Conservation (phyloP, 495 filamentous ascomycete genomes). For the Tuber magnatum region DNA sequence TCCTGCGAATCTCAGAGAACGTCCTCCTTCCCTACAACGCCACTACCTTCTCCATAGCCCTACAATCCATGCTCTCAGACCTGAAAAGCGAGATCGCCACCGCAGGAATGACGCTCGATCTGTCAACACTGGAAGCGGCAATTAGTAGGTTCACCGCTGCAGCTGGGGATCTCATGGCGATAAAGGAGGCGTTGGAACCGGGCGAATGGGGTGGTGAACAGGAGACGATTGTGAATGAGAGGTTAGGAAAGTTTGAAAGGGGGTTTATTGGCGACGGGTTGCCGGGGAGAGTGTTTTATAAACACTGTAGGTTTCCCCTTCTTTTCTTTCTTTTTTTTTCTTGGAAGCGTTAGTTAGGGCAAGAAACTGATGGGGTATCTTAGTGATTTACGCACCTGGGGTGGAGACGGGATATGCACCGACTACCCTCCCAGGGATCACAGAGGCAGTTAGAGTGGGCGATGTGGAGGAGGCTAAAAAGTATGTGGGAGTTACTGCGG, state of each 20-base stretch:
- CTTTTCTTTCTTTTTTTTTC: background rate
- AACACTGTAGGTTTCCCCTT: conserved; percentile 38
- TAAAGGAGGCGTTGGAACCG: conserved; percentile 10
- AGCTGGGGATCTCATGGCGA: background rate
- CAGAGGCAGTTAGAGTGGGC: conserved; percentile 35
- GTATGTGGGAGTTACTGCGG: conserved; percentile 40
- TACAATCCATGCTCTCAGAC: conserved; percentile 10
- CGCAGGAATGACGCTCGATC: background rate
- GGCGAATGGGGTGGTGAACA: conserved; percentile 18
- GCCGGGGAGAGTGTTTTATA: conserved; percentile 40
- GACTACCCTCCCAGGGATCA: conserved; percentile 40
- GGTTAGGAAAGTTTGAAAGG: conserved; percentile 38
- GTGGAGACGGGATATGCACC: conserved; percentile 39
- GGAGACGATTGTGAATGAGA: conserved; percentile 34
- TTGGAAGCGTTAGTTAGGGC: background rate
- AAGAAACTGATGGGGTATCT: background rate
- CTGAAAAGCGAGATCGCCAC: background rate
- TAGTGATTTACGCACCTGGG: conserved; percentile 31
- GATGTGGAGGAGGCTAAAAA: conserved; percentile 32
- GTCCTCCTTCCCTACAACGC: conserved; percentile 42
- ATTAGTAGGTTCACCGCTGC: background rate
- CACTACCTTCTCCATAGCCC: conserved; percentile 30
- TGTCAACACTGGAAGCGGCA: background rate
- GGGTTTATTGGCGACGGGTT: conserved; percentile 41
- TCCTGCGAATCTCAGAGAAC: conserved; percentile 42